Conservation (phyloP, 768 basidiomycete species). For the Boletus rex-veris region DNA sequence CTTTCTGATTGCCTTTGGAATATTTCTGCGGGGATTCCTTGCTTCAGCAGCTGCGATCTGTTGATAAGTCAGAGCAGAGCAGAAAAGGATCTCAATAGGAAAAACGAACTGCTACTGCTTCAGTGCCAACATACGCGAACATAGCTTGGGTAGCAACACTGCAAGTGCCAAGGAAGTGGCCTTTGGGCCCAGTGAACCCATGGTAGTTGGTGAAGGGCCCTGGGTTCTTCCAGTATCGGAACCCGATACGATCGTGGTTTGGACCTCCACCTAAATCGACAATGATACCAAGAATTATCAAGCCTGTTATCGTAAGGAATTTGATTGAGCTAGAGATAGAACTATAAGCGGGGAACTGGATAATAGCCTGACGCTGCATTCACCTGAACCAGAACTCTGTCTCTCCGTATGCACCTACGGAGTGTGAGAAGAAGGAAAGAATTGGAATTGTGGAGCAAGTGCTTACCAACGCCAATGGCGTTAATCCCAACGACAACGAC, state of each 20-base stretch:
- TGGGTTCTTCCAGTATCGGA: conserved; percentile 42
- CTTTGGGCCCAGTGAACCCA: neutral
- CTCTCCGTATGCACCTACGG: conserved; percentile 5
- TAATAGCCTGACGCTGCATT: too few species aligned
- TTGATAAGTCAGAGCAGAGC: neutral
- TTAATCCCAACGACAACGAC: conserved; percentile 2
- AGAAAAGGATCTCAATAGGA: neutral
- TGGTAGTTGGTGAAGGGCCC: neutral
- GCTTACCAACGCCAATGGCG: neutral
- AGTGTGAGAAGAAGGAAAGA: neutral
- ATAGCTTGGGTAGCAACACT: conserved; percentile 2
- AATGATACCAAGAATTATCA: conserved; percentile 3
- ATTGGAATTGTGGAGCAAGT: too few species aligned
- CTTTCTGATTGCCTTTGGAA: conserved; percentile 1
- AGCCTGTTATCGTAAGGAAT: neutral
- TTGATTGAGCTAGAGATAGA: neutral
- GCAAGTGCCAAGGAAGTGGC: conserved; percentile 4
- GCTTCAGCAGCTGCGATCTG: conserved; percentile 5
- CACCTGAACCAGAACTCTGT: conserved; percentile 8
- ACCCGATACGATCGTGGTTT: conserved; percentile 1
- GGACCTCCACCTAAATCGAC: conserved; percentile 5
- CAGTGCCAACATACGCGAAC: conserved; percentile 1
- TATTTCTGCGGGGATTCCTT: conserved; percentile 3
- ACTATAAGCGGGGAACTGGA: neutral
- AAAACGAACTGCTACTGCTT: conserved; percentile 3